Evolutionary conservation across 441 rosid genomes (phyloP), one percentile per base, ranked within the genome.

Genomic region (Populus trichocarpa): DNA sequence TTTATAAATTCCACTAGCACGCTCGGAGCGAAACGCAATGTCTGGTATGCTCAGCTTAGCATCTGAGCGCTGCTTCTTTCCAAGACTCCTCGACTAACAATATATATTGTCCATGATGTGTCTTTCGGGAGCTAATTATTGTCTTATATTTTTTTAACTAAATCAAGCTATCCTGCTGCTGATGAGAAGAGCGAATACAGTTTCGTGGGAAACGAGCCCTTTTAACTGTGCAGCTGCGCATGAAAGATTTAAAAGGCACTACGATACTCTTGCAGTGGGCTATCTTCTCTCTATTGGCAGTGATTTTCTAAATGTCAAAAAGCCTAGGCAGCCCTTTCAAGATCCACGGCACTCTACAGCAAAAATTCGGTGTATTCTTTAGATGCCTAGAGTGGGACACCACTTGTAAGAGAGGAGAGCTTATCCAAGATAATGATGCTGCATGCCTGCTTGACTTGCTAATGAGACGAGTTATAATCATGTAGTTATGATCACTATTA

Each of bases 391-490:
- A 20, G 66, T 57, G 67, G 67, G 75, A 57, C 75, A 72, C 75
- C 75, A 57, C 67, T 30, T 57, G 7, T 30, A 53, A 72, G 38
- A 72, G 18, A 7, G 26, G 10, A 53, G 4, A 57, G 42, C 67
- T 53, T 72, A 20, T 72, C 46, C 59, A 30, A 46, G 68, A 1
- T 73, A 59, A 73, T 59, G 16, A 73, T 59, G 35, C 30, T 73
- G 42, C 38, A 28, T 71, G 42, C 42, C 42, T 53, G 38, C 23
- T 71, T 42, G 63, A 20, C 33, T 35, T 9, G 36, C 25, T 13
- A 72, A 32, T 57, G 9, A 73, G 53, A 73, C 76, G 61, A 61
- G 46, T 59, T 33, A 33, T 22, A 61, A 73, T 73, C 12, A 73
- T 73, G 16, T 16, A 14, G 1, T 4, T 16, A 8, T n/a, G n/a